Conservation (phyloP, 768 basidiomycete genomes). For the Lyophyllum shimeji region DNA sequence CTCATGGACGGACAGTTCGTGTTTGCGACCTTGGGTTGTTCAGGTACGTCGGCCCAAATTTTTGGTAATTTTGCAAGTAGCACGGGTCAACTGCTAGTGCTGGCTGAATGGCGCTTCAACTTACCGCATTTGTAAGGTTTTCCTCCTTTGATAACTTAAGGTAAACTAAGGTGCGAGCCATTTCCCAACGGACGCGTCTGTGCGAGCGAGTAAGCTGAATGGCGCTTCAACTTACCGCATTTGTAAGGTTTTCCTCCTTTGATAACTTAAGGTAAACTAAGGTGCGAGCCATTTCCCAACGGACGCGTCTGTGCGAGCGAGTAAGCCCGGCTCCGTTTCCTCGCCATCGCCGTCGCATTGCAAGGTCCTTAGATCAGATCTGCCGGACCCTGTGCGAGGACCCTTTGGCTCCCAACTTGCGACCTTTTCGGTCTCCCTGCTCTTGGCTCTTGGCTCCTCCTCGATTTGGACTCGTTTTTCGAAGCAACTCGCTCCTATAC, state of each 20-base stretch:
- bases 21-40: no score
- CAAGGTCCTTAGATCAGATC: conserved; percentile 39
- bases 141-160: no score
- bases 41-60: no score
- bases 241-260: not conserved
- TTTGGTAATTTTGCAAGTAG: no score
- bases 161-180: no score
- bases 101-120: no score
- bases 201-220: no score
- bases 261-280: not conserved
- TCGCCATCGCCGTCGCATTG: conserved; percentile 20
- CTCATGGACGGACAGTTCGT: no score
- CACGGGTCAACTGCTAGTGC: no score
- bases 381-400: conserved; percentile 7
- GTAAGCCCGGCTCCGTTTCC: conserved; percentile 17
- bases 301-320: not conserved
- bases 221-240: not conserved
- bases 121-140: no score
- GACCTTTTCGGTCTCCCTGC: conserved; percentile 18
- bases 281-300: not conserved
- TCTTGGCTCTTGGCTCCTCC: conserved; percentile 12
- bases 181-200: no score
- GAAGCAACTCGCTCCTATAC: conserved; percentile 14
- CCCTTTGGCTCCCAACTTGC: conserved; percentile 11
- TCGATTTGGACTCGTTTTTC: conserved; percentile 17